phyloP scores from a whole-genome alignment of 345 rosid species.

The Microthlaspi erraticum region DNA sequence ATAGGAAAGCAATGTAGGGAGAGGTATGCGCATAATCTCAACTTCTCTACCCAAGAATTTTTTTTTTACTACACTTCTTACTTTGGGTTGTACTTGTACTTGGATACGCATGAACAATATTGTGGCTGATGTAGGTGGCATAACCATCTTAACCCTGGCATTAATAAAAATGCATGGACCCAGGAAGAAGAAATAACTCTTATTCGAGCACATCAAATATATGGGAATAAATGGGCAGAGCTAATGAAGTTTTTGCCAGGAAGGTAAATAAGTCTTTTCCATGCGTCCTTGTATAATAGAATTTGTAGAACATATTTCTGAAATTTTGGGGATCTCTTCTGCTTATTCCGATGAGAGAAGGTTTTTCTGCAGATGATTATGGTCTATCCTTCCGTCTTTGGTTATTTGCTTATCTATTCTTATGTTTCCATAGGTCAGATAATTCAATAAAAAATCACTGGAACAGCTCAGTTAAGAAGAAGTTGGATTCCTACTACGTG shows the following conservation, averaged over 20 bases:
- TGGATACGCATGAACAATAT: conserved; percentile 31
- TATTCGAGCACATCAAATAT: conserved; percentile 94
- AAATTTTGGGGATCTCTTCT: conserved; percentile 15
- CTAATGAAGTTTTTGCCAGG: conserved; percentile 95
- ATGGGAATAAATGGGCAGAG: conserved; percentile 99
- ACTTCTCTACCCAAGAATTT: conserved; percentile 8
- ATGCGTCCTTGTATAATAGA: conserved; percentile 1
- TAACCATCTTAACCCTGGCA: conserved; percentile 97
- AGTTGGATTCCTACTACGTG: conserved; percentile 86
- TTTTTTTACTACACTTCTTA: not conserved
- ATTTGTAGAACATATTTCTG: conserved; percentile 5
- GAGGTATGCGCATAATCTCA: conserved; percentile 56
- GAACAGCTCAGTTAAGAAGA: conserved; percentile 99
- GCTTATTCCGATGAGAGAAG: not conserved
- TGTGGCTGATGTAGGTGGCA: conserved; percentile 80
- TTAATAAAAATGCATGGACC: conserved; percentile 99
- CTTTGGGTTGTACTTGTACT: conserved; percentile 15
- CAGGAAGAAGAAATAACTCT: conserved; percentile 96
- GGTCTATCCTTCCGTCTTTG: conserved; percentile 21
- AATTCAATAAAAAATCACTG: conserved; percentile 98
- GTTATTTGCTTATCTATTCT: conserved; percentile 30
- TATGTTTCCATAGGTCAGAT: conserved; percentile 82
- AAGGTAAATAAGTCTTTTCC: conserved; percentile 60
- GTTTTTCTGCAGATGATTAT: conserved; percentile 7
- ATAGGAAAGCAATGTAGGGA: conserved; percentile 99